Percentiles rank a stretch among this genome's conserved stretches.
Evolutionary conservation across 2,329 filamentous ascomycete genomes (phyloP).

Genomic region (Fusarium graminum): DNA sequence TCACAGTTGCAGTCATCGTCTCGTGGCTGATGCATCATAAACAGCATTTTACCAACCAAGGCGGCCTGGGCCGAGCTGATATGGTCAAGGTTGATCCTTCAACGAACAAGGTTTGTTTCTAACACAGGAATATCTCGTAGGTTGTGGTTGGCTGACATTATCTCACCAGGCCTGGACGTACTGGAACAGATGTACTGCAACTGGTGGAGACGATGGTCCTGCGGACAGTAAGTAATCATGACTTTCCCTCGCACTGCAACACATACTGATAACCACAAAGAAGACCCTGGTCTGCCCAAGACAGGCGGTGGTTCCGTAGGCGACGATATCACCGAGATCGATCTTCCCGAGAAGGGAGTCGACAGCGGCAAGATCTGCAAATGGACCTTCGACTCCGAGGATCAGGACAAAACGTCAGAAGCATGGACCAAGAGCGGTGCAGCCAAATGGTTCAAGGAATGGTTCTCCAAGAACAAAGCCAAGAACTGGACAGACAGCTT

Average conservation of each 20-base stretch:
- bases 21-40: neutral
- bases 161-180: neutral
- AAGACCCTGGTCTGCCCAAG: neutral
- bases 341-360: neutral
- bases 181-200: neutral
- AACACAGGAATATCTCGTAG: too few species aligned
- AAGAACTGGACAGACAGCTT: conserved; percentile 2
- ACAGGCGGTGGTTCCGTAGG: conserved; percentile 1
- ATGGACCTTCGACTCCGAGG: neutral
- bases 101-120: conserved; percentile 2
- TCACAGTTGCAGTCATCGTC: fast-evolving
- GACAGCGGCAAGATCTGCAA: neutral
- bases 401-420: neutral
- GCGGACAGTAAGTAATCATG: neutral
- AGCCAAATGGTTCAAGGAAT: neutral
- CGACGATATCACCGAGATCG: neutral
- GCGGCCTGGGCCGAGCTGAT: conserved; percentile 7
- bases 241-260: fast-evolving
- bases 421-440: conserved; percentile 1
- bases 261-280: neutral
- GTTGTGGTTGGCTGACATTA: neutral
- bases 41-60: conserved; percentile 7
- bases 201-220: conserved; percentile 4
- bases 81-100: conserved; percentile 2
- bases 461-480: neutral